Conservation (phyloP, 768 basidiomycete genomes). For the Boletus rex-veris region DNA sequence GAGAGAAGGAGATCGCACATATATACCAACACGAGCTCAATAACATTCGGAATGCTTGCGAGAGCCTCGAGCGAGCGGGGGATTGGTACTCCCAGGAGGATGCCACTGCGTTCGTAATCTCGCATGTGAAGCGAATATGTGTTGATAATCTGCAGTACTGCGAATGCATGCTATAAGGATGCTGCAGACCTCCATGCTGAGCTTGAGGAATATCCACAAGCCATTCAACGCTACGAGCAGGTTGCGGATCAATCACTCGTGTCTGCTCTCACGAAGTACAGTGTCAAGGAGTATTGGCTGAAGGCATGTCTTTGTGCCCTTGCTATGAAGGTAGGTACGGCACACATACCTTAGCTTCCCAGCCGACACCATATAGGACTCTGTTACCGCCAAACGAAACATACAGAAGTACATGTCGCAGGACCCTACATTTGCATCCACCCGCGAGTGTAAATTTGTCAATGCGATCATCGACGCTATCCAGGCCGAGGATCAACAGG, state of each 20-base stretch:
- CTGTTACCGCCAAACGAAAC: conserved; percentile 78
- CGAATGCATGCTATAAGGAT: conserved; percentile 93
- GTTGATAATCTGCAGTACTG: conserved; percentile 59
- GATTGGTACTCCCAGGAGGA: conserved; percentile 99
- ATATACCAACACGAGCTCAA: conserved; percentile 83
- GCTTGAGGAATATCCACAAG: conserved; percentile 77
- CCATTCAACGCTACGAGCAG: conserved; percentile 85
- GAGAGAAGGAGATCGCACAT: conserved; percentile 96
- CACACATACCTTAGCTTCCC: background rate
- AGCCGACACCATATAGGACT: conserved; percentile 53
- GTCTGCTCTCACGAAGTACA: conserved; percentile 91
- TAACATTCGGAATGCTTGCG: conserved; percentile 82
- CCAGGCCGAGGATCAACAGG: conserved; percentile 64
- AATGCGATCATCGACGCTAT: conserved; percentile 74
- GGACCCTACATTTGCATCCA: conserved; percentile 82
- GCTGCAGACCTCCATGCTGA: conserved; percentile 94
- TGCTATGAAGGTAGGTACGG: conserved; percentile 71
- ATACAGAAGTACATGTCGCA: conserved; percentile 72
- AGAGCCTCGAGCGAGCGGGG: conserved; percentile 86
- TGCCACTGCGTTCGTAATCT: conserved; percentile 76
- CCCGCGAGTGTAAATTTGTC: conserved; percentile 90
- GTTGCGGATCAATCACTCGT: conserved; percentile 82
- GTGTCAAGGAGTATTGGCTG: conserved; percentile 98
- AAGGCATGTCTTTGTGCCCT: conserved; percentile 82
- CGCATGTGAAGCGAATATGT: background rate